Base-by-base conservation (phyloP, 176 grass and related monocot species). In the Alopecurus myosuroides region DNA sequence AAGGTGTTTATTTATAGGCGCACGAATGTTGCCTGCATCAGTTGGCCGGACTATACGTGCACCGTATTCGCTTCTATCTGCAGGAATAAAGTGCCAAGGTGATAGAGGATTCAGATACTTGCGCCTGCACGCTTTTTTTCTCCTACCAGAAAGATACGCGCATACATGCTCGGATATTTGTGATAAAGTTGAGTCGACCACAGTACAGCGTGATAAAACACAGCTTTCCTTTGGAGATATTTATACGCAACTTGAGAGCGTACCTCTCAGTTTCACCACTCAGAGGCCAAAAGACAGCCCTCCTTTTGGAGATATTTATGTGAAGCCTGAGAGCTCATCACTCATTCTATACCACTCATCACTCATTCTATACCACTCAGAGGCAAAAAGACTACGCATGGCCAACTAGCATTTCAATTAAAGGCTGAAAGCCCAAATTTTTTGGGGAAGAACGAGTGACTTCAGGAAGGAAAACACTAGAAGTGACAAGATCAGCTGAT, bases 1-100 rank as follows among this genome's bases (percentile, higher is more conserved):
- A 18, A 30, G 20, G 61, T 69, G 81, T 85, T 89, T 89, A 85
- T 85, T 89, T 89, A 82, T 85, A 89, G 71, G 71, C 40, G 6
- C 48, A 19, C 20, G 20, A 11, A 31, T 41, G 39, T 45, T 61
- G 68, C 9, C 20, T 46, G 2, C n/a, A 26, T 56, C 14, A 57
- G 61, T 56, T 46, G 42, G 72, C 39, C 66, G 29, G 71, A 19
- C 65, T 69, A 11, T 20, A 36, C 4, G 35, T 52, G 35, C 40
- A 68, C n/a, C 74, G n/a, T 34, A 20, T 66, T 6, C 40, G 39
- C 23, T 51, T 52, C 35, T 76, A 62, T 84, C 18, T 57, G 34
- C 14, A 71, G 12, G 44, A 42, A 81, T 42, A 33, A 52, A 52
- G 11, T 65, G 77, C 62, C 69, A 17, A 8, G n/a, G 39, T 45